Percentiles rank a stretch among this genome's conserved stretches.
These are phyloP conservation scores for Penicillium chermesinum DNA, from an alignment of 495 filamentous ascomycete genomes.

Conservation along the genomic window DNA sequence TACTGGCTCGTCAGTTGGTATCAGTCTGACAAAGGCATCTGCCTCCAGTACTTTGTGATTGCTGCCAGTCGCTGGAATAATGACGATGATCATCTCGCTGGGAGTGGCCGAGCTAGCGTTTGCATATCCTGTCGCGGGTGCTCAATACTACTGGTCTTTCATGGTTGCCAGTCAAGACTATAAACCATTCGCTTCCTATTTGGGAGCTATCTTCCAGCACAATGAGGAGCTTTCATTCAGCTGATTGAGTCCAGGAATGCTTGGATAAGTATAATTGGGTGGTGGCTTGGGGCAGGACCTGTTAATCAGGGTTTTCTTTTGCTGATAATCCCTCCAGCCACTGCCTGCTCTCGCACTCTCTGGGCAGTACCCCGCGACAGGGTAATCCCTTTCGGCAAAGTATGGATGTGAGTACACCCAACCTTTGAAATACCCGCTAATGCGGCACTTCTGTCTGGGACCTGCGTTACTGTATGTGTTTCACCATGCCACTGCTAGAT, in stretches of 20 bases:
- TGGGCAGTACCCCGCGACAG: constrained; percentile 9
- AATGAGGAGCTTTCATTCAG: neutral
- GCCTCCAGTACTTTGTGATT: constrained; percentile 7
- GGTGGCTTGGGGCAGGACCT: constrained; percentile 7
- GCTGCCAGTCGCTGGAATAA: constrained; percentile 4
- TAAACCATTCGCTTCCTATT: constrained; percentile 8
- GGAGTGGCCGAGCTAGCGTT: constrained; percentile 9
- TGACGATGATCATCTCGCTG: constrained; percentile 6
- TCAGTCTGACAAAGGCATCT: constrained; percentile 3
- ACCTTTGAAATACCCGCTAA: constrained; percentile 7
- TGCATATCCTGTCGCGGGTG: constrained; percentile 10
- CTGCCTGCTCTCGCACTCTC: constrained; percentile 6
- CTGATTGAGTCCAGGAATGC: constrained; percentile 2
- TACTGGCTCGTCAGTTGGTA: constrained; percentile 8
- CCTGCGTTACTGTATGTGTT: constrained; percentile 3
- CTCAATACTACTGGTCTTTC: constrained; percentile 13
- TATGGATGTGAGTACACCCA: constrained; percentile 1
- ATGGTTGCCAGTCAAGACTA: constrained; percentile 1
- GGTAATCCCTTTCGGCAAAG: constrained; percentile 1
- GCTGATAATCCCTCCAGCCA: no score
- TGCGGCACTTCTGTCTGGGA: constrained; percentile 1
- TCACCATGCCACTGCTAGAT: neutral
- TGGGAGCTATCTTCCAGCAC: neutral
- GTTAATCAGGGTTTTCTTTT: neutral
- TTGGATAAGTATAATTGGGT: constrained; percentile 9